Conservation (phyloP, 106 monocot species). For the Chionographis japonica region DNA sequence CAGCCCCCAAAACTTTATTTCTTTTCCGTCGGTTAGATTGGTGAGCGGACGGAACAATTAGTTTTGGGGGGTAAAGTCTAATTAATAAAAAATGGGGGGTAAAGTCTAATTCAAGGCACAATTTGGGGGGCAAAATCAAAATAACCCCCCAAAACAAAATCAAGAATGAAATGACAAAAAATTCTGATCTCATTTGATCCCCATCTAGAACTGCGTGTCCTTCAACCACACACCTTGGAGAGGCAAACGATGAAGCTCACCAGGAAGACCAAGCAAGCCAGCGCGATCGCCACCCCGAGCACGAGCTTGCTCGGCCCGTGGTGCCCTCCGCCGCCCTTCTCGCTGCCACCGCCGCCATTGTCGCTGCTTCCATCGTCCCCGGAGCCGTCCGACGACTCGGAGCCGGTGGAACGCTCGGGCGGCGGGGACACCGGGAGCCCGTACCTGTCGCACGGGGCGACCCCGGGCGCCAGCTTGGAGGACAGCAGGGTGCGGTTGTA, state of each 20-base stretch:
- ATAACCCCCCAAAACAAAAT: too few species aligned
- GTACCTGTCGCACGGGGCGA: slow-evolving; percentile 65
- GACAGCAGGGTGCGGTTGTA: slow-evolving; percentile 62
- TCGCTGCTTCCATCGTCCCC: slow-evolving; percentile 26
- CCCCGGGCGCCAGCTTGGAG: slow-evolving; percentile 71
- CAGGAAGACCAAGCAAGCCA: slow-evolving; percentile 63
- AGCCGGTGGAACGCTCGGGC: slow-evolving; percentile 13
- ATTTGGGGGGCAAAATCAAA: too few species aligned
- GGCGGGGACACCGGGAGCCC: slow-evolving; percentile 70
- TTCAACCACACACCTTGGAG: slow-evolving; percentile 66
- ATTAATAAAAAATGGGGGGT: too few species aligned
- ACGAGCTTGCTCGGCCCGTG: slow-evolving; percentile 60
- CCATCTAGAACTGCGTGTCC: too few species aligned
- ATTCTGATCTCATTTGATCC: too few species aligned
- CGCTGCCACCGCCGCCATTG: neutral
- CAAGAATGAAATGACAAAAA: too few species aligned
- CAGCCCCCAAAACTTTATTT: too few species aligned
- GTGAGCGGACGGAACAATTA: too few species aligned
- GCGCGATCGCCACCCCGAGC: slow-evolving; percentile 68
- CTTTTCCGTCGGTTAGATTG: too few species aligned
- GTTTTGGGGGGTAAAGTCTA: too few species aligned
- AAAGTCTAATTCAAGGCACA: too few species aligned
- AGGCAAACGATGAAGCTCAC: slow-evolving; percentile 64
- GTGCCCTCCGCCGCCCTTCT: slow-evolving; percentile 22
- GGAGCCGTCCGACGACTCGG: slow-evolving; percentile 28